A percentile compares a stretch with the other conserved stretches of the same genome.
Evolutionary conservation across 2,329 filamentous ascomycete genomes (phyloP).

Genomic region (Aspergillus sp.): DNA sequence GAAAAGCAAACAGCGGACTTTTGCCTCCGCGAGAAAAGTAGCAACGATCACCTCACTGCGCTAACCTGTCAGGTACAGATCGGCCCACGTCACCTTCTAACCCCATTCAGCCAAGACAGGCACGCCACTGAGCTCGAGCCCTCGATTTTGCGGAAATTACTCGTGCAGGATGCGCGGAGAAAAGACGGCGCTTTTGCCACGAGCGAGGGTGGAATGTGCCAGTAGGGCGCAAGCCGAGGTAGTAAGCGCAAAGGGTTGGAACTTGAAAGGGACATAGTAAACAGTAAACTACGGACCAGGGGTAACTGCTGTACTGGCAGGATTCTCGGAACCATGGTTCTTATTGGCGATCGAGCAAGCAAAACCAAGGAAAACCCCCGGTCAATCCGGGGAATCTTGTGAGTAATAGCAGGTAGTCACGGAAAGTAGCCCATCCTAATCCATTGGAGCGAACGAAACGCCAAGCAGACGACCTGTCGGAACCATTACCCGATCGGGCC

Average conservation of each 20-base stretch:
- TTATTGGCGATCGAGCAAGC: not conserved
- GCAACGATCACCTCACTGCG: slow-evolving; percentile 6
- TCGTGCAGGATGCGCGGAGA: not conserved
- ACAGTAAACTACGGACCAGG: not conserved
- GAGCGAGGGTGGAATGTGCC: not conserved
- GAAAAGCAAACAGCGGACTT: not conserved
- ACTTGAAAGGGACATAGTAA: too few relatives aligned
- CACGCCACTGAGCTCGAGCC: not conserved
- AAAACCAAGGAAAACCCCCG: not conserved
- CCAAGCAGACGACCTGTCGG: not conserved
- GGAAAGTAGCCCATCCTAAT: not conserved
- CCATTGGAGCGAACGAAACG: not conserved
- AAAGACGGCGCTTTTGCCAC: not conserved
- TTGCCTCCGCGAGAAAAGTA: not conserved
- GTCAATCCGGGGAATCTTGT: not conserved
- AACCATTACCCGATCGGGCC: not conserved
- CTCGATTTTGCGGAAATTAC: not conserved
- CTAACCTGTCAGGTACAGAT: slow-evolving; percentile 5
- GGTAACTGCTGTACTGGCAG: not conserved
- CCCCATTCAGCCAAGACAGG: slow-evolving; percentile 1
- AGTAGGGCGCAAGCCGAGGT: not conserved
- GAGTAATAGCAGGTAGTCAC: not conserved
- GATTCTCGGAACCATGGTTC: not conserved
- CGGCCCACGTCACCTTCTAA: slow-evolving; percentile 11
- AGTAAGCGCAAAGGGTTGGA: not conserved